phyloP scores from a whole-genome alignment of 2,329 filamentous ascomycete genomes.

The Phaeoacremonium minimum region DNA sequence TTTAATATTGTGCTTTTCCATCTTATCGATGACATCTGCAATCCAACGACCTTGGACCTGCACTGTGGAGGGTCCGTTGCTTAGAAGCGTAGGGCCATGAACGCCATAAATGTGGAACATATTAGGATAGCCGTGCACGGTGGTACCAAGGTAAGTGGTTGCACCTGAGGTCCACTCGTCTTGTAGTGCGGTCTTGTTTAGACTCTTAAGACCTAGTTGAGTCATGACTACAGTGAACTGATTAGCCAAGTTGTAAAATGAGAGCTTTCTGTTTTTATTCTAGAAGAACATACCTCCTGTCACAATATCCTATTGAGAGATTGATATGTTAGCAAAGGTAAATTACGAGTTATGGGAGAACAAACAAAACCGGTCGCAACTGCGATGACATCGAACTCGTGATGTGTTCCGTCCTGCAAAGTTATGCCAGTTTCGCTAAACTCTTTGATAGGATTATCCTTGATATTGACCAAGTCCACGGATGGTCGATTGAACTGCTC shows the following conservation, averaged over 20 bases:
- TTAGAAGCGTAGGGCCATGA: slow-evolving; percentile 51
- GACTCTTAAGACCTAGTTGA: slow-evolving; percentile 36
- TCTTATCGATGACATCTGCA: slow-evolving; percentile 42
- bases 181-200: slow-evolving; percentile 28
- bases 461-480: slow-evolving; percentile 38
- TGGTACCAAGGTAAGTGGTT: slow-evolving; percentile 38
- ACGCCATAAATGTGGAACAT: slow-evolving; percentile 51
- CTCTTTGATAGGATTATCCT: slow-evolving; percentile 30
- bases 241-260: neutral
- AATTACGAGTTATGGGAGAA: slow-evolving; percentile 5
- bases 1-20: slow-evolving; percentile 37
- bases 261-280: too few species aligned
- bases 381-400: slow-evolving; percentile 38
- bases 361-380: slow-evolving; percentile 41
- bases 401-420: slow-evolving; percentile 31
- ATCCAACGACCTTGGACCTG: slow-evolving; percentile 57
- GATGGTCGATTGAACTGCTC: slow-evolving; percentile 39
- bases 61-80: slow-evolving; percentile 50
- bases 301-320: neutral
- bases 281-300: neutral
- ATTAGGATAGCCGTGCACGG: slow-evolving; percentile 39
- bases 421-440: slow-evolving; percentile 36
- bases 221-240: slow-evolving; percentile 28
- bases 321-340: neutral
- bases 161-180: slow-evolving; percentile 37